phyloP scores from a whole-genome alignment of 495 filamentous ascomycete genomes.

The Cudoniella acicularis region DNA sequence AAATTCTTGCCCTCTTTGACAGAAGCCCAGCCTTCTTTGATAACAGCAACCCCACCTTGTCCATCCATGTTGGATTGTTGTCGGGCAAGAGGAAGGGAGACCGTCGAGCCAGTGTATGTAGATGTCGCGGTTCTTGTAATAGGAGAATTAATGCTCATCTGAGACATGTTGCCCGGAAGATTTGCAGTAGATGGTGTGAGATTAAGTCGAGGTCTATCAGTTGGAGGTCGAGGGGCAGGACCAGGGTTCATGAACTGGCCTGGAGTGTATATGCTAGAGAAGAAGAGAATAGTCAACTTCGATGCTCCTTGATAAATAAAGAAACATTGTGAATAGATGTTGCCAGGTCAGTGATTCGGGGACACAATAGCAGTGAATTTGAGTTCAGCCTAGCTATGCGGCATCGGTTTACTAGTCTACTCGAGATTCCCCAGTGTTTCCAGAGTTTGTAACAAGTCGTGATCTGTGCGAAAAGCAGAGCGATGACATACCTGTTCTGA shows the following conservation, averaged over 20 bases:
- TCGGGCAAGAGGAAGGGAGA: conserved; percentile 61
- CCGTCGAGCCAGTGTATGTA: conserved; percentile 63
- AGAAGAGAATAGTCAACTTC: conserved; percentile 18
- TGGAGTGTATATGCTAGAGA: conserved; percentile 55
- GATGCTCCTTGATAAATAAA: conserved; percentile 14
- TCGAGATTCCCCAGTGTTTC: conserved; percentile 15
- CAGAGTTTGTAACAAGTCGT: conserved; percentile 13
- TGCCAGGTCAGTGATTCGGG: background rate
- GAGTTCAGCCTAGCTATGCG: conserved; percentile 8
- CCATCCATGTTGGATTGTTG: conserved; percentile 58
- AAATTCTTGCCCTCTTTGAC: conserved; percentile 90
- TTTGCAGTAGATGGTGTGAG: conserved; percentile 65
- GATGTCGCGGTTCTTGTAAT: conserved; percentile 50
- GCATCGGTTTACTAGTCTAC: background rate
- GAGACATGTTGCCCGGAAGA: conserved; percentile 74
- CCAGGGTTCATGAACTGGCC: conserved; percentile 95
- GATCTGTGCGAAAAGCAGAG: conserved; percentile 9
- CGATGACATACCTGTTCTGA: conserved; percentile 21
- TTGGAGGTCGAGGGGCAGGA: conserved; percentile 86
- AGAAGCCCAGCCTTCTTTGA: conserved; percentile 79
- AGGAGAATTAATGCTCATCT: conserved; percentile 64
- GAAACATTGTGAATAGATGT: background rate
- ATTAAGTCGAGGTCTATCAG: conserved; percentile 74
- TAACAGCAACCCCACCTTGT: conserved; percentile 60
- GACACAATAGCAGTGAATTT: background rate